Evolutionary conservation across 345 rosid genomes (phyloP), one percentile per base, ranked within the genome.

Genomic region (Kandelia obovata): DNA sequence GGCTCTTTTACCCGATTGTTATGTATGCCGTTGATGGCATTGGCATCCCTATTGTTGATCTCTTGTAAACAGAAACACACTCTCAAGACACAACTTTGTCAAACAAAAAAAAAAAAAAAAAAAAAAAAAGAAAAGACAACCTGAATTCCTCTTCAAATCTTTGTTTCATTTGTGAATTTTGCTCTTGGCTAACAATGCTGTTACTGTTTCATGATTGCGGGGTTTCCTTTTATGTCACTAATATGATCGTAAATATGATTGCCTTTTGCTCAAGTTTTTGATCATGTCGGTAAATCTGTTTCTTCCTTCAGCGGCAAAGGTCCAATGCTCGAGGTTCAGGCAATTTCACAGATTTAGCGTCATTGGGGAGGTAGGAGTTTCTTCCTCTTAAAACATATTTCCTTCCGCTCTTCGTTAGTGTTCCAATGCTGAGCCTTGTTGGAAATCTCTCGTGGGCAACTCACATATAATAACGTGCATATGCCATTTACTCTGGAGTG

Each of bases 341-440:
- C 55, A 23, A 34, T 56, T 25, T 68, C 46, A 47, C 35, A 68
- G 39, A 27, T 68, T 68, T 37, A 68, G 56, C 25, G 58, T 35
- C 71, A 58, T 43, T 20, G 64, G 71, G 4, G 10, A 43, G 64
- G 71, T 68, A 68, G 26, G 21, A 13, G 34, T 43, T 58, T 68
- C 55, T n/a, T 35, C 37, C 49, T 56, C 63, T 35, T 7, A 43
- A 61, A 61, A 35, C 65, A n/a, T 20, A 61, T 32, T 61, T 19
- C 13, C 30, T 11, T n/a, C 16, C 7, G 21, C 43, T 35, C 35
- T 8, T 32, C 23, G 26, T 35, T n/a, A 19, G 13, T 23, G 59
- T 5, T 21, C 59, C 59, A 7, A 55, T 55, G 23, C 58, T 43
- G 49, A 13, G 47, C 13, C 47, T 43, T 11, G 47, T 55, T 21